phyloP scores from a whole-genome alignment of 306 rosid species.

The Rubus parviflorus region DNA sequence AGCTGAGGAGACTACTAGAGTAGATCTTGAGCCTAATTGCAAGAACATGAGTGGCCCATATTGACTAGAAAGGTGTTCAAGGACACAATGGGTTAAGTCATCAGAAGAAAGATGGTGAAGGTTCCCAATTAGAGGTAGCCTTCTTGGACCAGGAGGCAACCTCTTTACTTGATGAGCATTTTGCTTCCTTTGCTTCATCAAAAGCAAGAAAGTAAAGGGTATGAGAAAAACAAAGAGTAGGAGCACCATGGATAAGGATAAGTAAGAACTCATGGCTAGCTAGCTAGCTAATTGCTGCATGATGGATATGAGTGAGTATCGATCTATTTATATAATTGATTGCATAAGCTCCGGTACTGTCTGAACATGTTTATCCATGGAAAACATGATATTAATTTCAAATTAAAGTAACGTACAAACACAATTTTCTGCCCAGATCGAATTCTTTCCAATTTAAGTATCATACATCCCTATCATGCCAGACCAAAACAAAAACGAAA shows the following conservation, averaged over 20 bases:
- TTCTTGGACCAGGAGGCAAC: conserved; percentile 44
- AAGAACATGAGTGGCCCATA: conserved; percentile 53
- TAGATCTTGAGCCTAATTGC: conserved; percentile 40
- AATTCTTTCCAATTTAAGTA: no score
- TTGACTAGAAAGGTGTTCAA: conserved; percentile 26
- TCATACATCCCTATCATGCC: no score
- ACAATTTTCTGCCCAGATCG: no score
- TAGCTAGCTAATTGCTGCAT: neutral
- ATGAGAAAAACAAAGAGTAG: conserved; percentile 16
- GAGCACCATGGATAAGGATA: neutral
- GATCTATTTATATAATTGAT: no score
- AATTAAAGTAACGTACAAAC: no score
- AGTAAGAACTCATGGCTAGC: neutral
- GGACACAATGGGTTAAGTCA: conserved; percentile 31
- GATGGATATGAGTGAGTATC: neutral
- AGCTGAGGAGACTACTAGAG: conserved; percentile 46
- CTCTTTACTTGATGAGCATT: neutral
- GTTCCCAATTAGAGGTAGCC: conserved; percentile 54
- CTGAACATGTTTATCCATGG: no score
- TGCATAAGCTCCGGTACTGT: no score
- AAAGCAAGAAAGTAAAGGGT: neutral
- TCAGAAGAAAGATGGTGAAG: conserved; percentile 38
- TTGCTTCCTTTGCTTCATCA: conserved; percentile 15
- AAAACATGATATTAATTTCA: no score
- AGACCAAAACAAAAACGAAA: no score